A percentile compares a stretch with the other conserved stretches of the same genome.
These are phyloP conservation scores for Cordyceps sp. DNA, from an alignment of 2,329 filamentous ascomycete species.

Conservation along the genomic window DNA sequence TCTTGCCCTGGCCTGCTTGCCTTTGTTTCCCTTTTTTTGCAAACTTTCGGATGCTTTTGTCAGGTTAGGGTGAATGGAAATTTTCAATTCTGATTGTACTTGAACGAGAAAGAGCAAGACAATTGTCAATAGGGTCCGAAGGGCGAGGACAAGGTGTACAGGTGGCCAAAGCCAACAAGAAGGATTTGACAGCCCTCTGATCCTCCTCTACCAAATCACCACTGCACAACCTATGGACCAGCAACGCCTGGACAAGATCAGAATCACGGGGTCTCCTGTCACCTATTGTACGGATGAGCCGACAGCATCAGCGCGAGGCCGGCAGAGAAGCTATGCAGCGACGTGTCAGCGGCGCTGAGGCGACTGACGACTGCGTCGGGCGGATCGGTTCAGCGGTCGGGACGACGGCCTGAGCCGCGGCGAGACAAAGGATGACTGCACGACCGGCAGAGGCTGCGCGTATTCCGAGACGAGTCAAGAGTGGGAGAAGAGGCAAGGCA, in stretches of 20 bases:
- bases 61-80: slow-evolving; percentile 19
- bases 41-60: slow-evolving; percentile 20
- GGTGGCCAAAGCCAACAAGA: slow-evolving; percentile 18
- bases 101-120: slow-evolving; percentile 14
- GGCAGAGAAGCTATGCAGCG: no score
- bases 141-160: slow-evolving; percentile 24
- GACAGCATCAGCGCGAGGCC: no score
- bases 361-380: no score
- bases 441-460: no score
- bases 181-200: slow-evolving; percentile 14
- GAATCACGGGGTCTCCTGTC: no score
- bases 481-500: no score
- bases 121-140: slow-evolving; percentile 16
- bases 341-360: no score
- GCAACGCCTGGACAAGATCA: slow-evolving; percentile 12
- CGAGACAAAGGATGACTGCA: no score
- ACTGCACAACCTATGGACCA: slow-evolving; percentile 11
- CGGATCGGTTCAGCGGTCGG: no score
- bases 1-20: slow-evolving; percentile 7
- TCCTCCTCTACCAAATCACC: slow-evolving; percentile 17
- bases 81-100: slow-evolving; percentile 39
- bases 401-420: no score
- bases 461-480: no score
- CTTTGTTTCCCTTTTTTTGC: slow-evolving; percentile 13
- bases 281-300: no score